Conservation (phyloP, 2,329 filamentous ascomycete species). For the Venturia oleaginea region DNA sequence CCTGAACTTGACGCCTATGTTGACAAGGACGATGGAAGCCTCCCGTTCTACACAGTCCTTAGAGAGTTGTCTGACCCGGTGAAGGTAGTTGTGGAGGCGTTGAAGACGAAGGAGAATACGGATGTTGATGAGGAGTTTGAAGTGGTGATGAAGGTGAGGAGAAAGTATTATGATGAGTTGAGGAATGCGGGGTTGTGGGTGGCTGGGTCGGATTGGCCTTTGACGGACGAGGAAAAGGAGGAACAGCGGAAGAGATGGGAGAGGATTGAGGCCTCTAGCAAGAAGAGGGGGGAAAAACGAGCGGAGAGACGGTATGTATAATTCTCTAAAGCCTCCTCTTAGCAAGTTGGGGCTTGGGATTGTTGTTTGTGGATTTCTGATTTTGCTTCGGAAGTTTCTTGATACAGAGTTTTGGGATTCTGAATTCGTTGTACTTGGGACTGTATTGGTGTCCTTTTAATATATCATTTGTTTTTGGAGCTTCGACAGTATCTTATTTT, state of each 20-base stretch:
- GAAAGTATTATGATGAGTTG: background rate
- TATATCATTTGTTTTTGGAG: too few relatives aligned
- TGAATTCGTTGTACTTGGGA: too few relatives aligned
- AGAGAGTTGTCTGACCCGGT: background rate
- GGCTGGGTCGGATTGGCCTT: too few relatives aligned
- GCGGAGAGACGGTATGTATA: background rate
- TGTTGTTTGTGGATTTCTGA: too few relatives aligned
- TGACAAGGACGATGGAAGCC: background rate
- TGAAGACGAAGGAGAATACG: background rate
- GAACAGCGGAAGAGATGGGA: background rate
- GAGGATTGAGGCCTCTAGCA: background rate
- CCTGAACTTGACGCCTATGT: background rate
- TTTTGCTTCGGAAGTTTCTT: too few relatives aligned
- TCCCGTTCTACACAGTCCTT: background rate
- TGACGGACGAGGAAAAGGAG: background rate
- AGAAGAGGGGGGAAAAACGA: background rate
- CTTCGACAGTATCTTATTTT: too few relatives aligned
- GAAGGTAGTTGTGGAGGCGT: background rate
- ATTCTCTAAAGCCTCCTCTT: too few relatives aligned
- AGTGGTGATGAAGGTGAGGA: background rate
- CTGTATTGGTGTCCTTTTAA: too few relatives aligned
- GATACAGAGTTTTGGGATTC: too few relatives aligned
- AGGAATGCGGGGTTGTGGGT: background rate
- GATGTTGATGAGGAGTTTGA: background rate
- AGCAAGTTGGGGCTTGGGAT: too few relatives aligned